A percentile compares a stretch with the other conserved stretches of the same genome.
These are phyloP conservation scores for Solanum paucissectum DNA, from an alignment of 257 asterid species.

Conservation along the genomic window DNA sequence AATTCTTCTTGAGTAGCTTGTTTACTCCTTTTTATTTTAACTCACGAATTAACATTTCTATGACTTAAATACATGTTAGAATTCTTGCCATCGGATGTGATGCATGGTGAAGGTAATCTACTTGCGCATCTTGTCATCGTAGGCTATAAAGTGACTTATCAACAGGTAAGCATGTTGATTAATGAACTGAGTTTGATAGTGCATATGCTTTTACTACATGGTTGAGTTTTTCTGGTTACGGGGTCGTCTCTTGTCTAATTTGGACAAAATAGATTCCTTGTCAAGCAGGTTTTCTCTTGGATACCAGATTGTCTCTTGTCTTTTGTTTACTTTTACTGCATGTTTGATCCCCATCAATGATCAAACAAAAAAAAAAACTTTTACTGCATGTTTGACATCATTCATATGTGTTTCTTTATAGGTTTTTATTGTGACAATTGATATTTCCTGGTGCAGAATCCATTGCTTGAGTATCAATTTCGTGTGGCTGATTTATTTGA, in stretches of 20 bases:
- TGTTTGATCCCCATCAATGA: neutral
- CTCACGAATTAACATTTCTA: constrained; percentile 1
- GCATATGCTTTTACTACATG: neutral
- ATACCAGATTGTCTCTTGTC: neutral
- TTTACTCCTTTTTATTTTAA: constrained; percentile 3
- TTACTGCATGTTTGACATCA: neutral
- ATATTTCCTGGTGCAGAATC: constrained; percentile 40
- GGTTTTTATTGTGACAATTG: neutral
- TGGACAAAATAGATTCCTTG: neutral
- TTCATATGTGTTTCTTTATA: neutral
- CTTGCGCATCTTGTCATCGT: constrained; percentile 73
- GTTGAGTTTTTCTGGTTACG: neutral
- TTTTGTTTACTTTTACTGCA: neutral
- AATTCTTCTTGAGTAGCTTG: constrained; percentile 6
- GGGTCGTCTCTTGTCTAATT: neutral
- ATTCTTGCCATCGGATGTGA: constrained; percentile 77
- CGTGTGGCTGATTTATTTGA: constrained; percentile 56
- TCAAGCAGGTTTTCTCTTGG: neutral
- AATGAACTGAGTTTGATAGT: neutral
- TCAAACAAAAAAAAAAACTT: neutral
- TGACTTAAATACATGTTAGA: constrained; percentile 29
- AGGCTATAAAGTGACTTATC: constrained; percentile 73
- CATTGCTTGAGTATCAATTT: constrained; percentile 64
- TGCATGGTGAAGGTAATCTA: constrained; percentile 98
- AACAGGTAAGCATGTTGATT: constrained; percentile 55